Conservation (phyloP, 2,329 filamentous ascomycete genomes). For the Zalaria sp. region DNA sequence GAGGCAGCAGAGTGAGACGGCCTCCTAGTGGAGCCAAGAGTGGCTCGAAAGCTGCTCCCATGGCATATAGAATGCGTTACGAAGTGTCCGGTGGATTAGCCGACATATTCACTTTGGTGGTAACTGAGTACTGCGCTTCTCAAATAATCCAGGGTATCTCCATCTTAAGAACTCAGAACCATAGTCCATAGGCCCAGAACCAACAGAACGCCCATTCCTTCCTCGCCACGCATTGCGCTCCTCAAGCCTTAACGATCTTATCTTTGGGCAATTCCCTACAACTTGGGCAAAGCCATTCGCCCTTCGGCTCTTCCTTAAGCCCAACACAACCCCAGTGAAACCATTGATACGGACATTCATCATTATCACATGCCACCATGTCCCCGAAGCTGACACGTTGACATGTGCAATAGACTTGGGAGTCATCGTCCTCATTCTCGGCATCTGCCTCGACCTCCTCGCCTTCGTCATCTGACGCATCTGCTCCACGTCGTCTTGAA, state of each 20-base stretch:
- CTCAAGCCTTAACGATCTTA: constrained; percentile 24
- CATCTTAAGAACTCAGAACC: too few species aligned
- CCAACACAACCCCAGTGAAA: constrained; percentile 61
- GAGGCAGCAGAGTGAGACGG: too few species aligned
- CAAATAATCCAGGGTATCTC: too few species aligned
- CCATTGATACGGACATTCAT: constrained; percentile 70
- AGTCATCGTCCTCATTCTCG: constrained; percentile 57
- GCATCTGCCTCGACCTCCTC: constrained; percentile 28
- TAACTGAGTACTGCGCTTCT: too few species aligned
- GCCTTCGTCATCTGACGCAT: constrained; percentile 9
- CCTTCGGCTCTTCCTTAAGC: constrained; percentile 34
- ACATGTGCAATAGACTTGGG: constrained; percentile 67
- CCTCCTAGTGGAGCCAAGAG: too few species aligned
- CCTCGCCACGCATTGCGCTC: too few species aligned
- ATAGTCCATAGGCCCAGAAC: too few species aligned
- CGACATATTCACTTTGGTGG: too few species aligned
- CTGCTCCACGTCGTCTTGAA: constrained; percentile 1
- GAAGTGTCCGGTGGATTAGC: too few species aligned
- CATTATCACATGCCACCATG: constrained; percentile 83
- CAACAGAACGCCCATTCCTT: too few species aligned
- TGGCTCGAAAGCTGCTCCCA: too few species aligned
- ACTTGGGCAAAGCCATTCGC: constrained; percentile 35
- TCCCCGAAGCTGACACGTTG: constrained; percentile 74
- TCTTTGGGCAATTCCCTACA: constrained; percentile 19
- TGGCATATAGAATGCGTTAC: too few species aligned